Percentiles rank a stretch among this genome's conserved stretches.
Evolutionary conservation across 306 rosid genomes (phyloP).

Genomic region (Senna tora): DNA sequence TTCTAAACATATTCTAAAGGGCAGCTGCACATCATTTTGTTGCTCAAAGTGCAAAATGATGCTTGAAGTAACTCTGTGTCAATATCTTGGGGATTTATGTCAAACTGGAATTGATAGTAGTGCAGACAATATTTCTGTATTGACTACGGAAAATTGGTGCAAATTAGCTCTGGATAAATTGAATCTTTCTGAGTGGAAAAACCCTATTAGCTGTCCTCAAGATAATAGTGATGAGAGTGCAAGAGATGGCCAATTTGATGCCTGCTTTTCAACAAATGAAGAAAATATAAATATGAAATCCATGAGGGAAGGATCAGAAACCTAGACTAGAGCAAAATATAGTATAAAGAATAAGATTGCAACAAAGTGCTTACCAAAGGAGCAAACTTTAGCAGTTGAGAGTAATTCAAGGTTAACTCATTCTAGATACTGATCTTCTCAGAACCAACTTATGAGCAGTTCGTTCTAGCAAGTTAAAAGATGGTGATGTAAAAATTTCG

Average conservation of each 20-base stretch:
- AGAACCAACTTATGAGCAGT: constrained; percentile 47
- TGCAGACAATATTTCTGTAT: constrained; percentile 39
- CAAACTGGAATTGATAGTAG: constrained; percentile 50
- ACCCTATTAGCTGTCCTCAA: constrained; percentile 59
- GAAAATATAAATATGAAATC: constrained; percentile 36
- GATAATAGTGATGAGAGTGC: constrained; percentile 39
- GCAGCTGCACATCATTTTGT: constrained; percentile 47
- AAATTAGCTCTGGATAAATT: constrained; percentile 68
- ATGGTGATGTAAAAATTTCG: constrained; percentile 26
- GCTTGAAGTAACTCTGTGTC: constrained; percentile 66
- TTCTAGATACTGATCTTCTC: constrained; percentile 65
- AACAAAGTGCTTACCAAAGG: constrained; percentile 44
- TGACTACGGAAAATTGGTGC: constrained; percentile 61
- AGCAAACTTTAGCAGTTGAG: constrained; percentile 47
- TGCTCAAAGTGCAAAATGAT: constrained; percentile 82
- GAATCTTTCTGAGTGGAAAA: constrained; percentile 64
- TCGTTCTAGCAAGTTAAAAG: constrained; percentile 42
- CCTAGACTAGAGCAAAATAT: constrained; percentile 50
- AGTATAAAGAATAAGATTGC: constrained; percentile 53
- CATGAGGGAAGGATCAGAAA: constrained; percentile 43
- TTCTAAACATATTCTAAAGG: constrained; percentile 57
- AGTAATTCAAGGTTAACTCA: constrained; percentile 68
- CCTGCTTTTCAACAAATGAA: constrained; percentile 44
- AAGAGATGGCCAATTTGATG: constrained; percentile 37
- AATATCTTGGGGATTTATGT: constrained; percentile 75